Conservation (phyloP, 805 yeast species). For the Metschnikowia kofuensis region DNA sequence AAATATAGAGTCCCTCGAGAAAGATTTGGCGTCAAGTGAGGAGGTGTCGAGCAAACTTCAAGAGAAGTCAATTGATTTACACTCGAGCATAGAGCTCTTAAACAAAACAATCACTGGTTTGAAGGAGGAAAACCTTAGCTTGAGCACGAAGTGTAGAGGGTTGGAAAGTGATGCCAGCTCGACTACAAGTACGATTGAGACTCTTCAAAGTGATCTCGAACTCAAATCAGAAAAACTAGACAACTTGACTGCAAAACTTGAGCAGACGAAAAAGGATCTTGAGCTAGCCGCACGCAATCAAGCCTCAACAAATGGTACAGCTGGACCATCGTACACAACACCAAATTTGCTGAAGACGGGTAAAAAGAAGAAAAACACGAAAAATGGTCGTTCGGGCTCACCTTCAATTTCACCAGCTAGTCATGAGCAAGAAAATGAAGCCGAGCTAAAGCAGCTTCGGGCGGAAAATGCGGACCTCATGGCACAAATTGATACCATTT, state of each 20-base stretch:
- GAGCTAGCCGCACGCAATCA: neutral
- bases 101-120: neutral
- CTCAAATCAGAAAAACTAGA: conserved; percentile 1
- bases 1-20: neutral
- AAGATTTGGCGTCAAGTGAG: neutral
- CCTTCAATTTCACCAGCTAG: neutral
- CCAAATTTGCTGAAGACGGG: neutral
- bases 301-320: neutral
- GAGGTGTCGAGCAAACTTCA: neutral
- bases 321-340: too few relatives aligned
- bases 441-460: neutral
- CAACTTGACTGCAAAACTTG: neutral
- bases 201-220: neutral
- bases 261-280: neutral
- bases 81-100: neutral
- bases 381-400: neutral
- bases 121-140: neutral
- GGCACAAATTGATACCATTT: neutral
- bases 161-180: neutral
- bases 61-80: neutral
- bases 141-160: neutral
- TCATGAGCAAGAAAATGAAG: neutral
- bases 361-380: conserved; percentile 3
- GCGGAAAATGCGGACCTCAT: neutral
- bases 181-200: neutral